Conservation (phyloP, 441 rosid species). For the Eutrema salsugineum region DNA sequence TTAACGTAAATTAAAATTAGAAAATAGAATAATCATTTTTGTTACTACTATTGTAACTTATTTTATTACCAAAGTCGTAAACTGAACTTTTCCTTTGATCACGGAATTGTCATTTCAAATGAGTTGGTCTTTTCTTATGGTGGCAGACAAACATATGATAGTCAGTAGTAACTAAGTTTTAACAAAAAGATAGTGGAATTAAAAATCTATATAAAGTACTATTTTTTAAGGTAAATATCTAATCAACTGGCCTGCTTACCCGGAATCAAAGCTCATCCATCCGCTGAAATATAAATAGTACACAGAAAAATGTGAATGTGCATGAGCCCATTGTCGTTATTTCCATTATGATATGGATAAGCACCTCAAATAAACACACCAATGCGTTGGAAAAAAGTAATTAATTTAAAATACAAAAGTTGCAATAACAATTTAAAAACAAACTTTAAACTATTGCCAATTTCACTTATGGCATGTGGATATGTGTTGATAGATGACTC, state of each 20-base stretch:
- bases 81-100: not conserved
- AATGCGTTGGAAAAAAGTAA: slow-evolving; percentile 3
- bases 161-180: not conserved
- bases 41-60: too few species aligned
- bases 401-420: not conserved
- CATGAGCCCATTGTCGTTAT: slow-evolving; percentile 1
- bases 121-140: not conserved
- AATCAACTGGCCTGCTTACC: not conserved
- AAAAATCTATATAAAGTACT: not conserved
- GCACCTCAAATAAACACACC: slow-evolving; percentile 3
- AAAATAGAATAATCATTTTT: not conserved
- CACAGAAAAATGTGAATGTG: not conserved
- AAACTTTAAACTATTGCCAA: not conserved
- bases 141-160: not conserved
- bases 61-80: not conserved
- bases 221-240: not conserved
- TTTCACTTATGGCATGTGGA: slow-evolving; percentile 10
- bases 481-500: slow-evolving; percentile 19
- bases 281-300: not conserved
- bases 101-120: not conserved
- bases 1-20: not conserved
- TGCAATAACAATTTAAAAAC: not conserved
- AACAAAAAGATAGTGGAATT: not conserved
- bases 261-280: slow-evolving; percentile 11
- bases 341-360: slow-evolving; percentile 21